Conservation (phyloP, 441 rosid species). For the Theobroma grandiflorum region DNA sequence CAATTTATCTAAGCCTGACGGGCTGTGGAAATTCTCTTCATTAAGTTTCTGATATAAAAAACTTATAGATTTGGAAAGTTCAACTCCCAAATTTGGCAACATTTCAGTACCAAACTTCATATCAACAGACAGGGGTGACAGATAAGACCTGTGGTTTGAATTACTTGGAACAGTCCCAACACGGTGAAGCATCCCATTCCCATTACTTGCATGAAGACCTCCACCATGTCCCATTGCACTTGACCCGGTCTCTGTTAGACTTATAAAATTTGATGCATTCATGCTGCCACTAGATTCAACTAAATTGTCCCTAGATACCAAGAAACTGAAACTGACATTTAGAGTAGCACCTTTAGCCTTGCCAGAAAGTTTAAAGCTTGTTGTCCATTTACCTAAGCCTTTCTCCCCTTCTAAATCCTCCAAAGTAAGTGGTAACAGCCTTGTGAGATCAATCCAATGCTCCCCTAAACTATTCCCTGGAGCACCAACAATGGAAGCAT, state of each 20-base stretch:
- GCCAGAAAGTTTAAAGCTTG: conserved; percentile 72
- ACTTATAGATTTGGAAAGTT: conserved; percentile 64
- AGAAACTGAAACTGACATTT: conserved; percentile 81
- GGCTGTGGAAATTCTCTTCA: conserved; percentile 48
- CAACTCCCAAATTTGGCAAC: conserved; percentile 54
- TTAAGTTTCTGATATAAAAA: conserved; percentile 67
- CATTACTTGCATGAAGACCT: conserved; percentile 32
- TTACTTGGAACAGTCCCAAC: conserved; percentile 60
- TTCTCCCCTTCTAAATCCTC: conserved; percentile 66
- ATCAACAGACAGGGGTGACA: conserved; percentile 46
- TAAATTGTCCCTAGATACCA: conserved; percentile 43
- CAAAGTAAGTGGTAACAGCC: conserved; percentile 69
- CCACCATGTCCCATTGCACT: conserved; percentile 15
- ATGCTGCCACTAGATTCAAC: conserved; percentile 37
- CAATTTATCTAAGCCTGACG: conserved; percentile 37
- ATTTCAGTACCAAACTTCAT: conserved; percentile 54
- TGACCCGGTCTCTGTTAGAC: conserved; percentile 32
- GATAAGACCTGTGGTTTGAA: conserved; percentile 37
- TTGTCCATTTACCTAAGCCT: conserved; percentile 72
- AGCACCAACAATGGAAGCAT: conserved; percentile 57
- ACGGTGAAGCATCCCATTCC: conserved; percentile 42
- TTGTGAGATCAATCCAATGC: conserved; percentile 82
- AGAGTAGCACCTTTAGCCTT: conserved; percentile 70
- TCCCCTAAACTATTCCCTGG: conserved; percentile 60
- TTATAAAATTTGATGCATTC: conserved; percentile 39